Evolutionary conservation across 108 stramenopile genomes (phyloP).

Genomic region (Cylindrotheca fusiformis): DNA sequence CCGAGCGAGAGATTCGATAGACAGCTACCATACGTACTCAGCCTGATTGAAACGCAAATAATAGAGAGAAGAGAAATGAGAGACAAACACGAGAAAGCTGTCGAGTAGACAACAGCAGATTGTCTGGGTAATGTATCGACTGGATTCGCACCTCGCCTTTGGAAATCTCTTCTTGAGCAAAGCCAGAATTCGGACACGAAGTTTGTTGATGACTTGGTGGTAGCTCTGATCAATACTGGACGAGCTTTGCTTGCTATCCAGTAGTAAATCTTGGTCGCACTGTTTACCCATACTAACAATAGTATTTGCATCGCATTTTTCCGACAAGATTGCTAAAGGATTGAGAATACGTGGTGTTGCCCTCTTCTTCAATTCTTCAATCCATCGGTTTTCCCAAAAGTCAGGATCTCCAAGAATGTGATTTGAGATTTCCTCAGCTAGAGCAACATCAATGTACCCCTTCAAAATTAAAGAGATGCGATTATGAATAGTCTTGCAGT

Average conservation of each 20-base stretch:
- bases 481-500: constrained; percentile 2
- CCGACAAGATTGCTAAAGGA: constrained; percentile 14
- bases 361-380: constrained; percentile 1
- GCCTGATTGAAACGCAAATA: too few relatives aligned
- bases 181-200: constrained; percentile 23
- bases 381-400: constrained; percentile 20
- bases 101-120: constrained; percentile 4
- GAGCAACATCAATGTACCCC: constrained; percentile 2
- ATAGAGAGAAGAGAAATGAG: background rate
- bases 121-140: background rate
- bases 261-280: constrained; percentile 3
- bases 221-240: constrained; percentile 16
- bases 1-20: constrained; percentile 63
- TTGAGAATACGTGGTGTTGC: constrained; percentile 9
- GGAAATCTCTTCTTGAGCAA: constrained; percentile 27
- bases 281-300: background rate
- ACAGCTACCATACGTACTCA: constrained; percentile 75
- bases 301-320: background rate
- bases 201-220: constrained; percentile 16
- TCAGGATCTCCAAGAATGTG: constrained; percentile 14
- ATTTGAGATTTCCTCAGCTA: constrained; percentile 7
- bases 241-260: background rate
- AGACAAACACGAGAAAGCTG: background rate
- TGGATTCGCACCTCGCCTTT: constrained; percentile 3
- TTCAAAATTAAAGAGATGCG: constrained; percentile 8